These are phyloP conservation scores for Alternaria conjuncta DNA, from an alignment of 2,329 filamentous ascomycete genomes.

Conservation along the genomic window DNA sequence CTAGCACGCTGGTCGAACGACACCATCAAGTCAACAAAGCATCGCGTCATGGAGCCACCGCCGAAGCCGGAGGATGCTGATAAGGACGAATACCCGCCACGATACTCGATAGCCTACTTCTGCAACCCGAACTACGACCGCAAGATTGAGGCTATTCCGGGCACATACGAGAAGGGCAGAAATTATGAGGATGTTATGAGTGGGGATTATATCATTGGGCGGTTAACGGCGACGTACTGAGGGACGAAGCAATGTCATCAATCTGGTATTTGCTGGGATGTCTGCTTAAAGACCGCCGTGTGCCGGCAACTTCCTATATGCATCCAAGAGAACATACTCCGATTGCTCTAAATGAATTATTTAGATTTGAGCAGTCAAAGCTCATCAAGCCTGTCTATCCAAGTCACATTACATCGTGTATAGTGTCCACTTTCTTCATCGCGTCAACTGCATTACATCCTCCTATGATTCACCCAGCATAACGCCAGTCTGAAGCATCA, in stretches of 20 bases:
- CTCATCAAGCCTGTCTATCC: not conserved
- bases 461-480: not conserved
- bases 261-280: no score
- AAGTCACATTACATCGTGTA: not conserved
- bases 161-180: constrained; percentile 75
- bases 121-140: constrained; percentile 84
- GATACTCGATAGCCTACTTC: constrained; percentile 90
- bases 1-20: constrained; percentile 90
- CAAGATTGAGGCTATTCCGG: constrained; percentile 80
- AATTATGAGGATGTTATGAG: constrained; percentile 81
- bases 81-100: constrained; percentile 68
- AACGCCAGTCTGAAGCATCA: constrained; percentile 13
- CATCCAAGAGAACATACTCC: no score
- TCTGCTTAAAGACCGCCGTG: no score
- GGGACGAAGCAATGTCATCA: no score
- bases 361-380: not conserved
- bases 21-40: constrained; percentile 86
- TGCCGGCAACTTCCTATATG: no score
- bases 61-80: constrained; percentile 53
- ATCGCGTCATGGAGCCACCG: constrained; percentile 88
- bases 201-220: constrained; percentile 80
- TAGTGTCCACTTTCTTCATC: not conserved
- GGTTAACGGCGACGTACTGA: constrained; percentile 73
- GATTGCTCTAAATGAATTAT: no score
- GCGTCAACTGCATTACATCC: not conserved